Evolutionary conservation across 345 rosid genomes (phyloP), one percentile per base, ranked within the genome.

Genomic region (Theobroma cacao): DNA sequence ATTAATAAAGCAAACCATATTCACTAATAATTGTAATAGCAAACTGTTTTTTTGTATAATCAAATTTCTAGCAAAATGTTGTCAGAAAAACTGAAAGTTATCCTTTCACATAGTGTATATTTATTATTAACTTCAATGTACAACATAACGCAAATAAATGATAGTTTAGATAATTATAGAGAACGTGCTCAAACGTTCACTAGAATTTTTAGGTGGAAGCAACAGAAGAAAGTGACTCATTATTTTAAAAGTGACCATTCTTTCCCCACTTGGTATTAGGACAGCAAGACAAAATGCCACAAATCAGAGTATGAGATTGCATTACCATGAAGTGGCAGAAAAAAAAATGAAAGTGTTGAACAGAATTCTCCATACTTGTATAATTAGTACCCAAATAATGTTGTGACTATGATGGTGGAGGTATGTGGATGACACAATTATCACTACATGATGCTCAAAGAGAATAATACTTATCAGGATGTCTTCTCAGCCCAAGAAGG

Each of bases 391-490:
- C 9, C 28, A 36, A 64, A 36, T n/a, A n/a, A n/a, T n/a, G n/a
- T n/a, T n/a, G n/a, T n/a, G n/a, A n/a, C n/a, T n/a, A n/a, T 64
- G 70, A 64, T 38, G 69, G 69, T 64, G 47, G 47, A 36, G 15
- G 47, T 38, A 64, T 20, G 13, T n/a, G 12, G 17, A 64, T 64
- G 28, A 22, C 13, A 62, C 70, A 64, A 38, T 20, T 38, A 64
- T 64, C 1, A 6, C 48, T 36, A 38, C 5, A 10, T 36, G 68
- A 34, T 18, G 22, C 45, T 63, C 14, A 34, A 2, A 20, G 24
- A 52, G 24, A 18, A 7, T 3, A 38, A 60, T 12, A 30, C 20
- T 1, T 14, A 30, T 6, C 18, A 26, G 18, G 4, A 59, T 59
- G 3, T 9, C 34, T 33, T 62, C 18, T 33, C 68, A 63, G 24